Evolutionary conservation across 1,139 yeast species (phyloP), one percentile per base, ranked within the genome.

Genomic region (Yamadazyma mexicana): DNA sequence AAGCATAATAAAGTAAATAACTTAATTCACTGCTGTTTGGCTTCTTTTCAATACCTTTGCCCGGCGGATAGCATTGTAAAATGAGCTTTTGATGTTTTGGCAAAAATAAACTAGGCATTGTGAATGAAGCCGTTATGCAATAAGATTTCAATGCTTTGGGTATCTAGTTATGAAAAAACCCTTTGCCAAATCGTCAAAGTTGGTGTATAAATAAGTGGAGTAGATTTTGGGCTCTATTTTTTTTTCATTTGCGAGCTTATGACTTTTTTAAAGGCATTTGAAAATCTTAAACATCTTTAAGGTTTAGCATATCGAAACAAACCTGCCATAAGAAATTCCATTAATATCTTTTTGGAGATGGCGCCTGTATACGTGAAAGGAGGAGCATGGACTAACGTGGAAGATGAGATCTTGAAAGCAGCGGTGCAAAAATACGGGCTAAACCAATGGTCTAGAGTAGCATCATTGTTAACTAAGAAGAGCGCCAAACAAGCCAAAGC

Each of bases 371-470:
- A 86, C 56, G 86, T 86, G 37, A 86, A 83, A 56, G 96, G 95
- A 32, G 96, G 95, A 30, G 82, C 80, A 2, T 91, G 98, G 98
- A 82, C 95, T 2, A 83, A 87, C 55, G 81, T 86, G 7, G 98
- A 91, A 55, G 98, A 91, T 61, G 92, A 87, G 58, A 85, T 91
- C 35, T 68, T 92, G 37, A 82, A 84, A 50, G 96, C 96, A 0
- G 96, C 97, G 1, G 86, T 92, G 2, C 79, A 94, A 35, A 92
- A 92, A 57, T 92, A 92, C 59, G 98, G 98, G 0, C 69, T 89
- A 17, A 89, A 87, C 50, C 96, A 92, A 56, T 92, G 98, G 98
- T 79, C 92, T 6, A 77, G 97, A 38, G 94, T 92, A 4, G 87
- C 96, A 2, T 88, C 97, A 0, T 69, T 92, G 40, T 65, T 92